Conservation (phyloP, 805 yeast genomes). For the Kuraishia capsulata region DNA sequence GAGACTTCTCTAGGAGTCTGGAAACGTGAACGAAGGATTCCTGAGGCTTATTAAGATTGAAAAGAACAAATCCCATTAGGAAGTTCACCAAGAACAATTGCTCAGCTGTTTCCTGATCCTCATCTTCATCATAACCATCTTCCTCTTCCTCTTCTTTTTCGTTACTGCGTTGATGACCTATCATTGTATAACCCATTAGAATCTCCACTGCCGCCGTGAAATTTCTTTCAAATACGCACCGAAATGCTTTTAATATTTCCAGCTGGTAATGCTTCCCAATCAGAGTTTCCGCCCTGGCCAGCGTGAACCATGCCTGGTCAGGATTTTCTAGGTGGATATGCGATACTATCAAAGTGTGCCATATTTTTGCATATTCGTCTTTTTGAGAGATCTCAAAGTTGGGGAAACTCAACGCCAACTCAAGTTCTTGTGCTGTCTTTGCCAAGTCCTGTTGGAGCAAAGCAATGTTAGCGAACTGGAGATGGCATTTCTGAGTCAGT, state of each 20-base stretch:
- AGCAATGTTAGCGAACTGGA: constrained; percentile 37
- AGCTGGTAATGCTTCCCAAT: constrained; percentile 22
- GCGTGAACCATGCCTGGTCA: constrained; percentile 45
- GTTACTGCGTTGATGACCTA: too few relatives aligned
- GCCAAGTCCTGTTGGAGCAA: constrained; percentile 41
- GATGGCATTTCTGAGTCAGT: not conserved
- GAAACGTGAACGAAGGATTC: not conserved
- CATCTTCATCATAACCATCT: too few relatives aligned
- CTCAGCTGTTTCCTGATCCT: not conserved
- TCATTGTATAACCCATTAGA: not conserved
- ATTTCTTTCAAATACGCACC: constrained; percentile 47
- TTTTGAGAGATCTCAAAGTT: not conserved
- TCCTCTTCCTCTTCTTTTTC: too few relatives aligned
- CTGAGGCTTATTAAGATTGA: not conserved
- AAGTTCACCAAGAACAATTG: not conserved
- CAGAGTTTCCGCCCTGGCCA: constrained; percentile 43
- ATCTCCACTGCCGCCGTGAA: constrained; percentile 31
- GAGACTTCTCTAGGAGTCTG: not conserved
- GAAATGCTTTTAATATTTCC: constrained; percentile 34
- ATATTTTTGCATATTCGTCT: not conserved
- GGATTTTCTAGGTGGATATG: not conserved
- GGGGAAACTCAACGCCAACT: constrained; percentile 37
- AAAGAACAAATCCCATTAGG: not conserved
- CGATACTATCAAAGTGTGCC: not conserved
- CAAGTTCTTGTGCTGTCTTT: constrained; percentile 38